Conservation (phyloP, 177 flowering plant genomes). For the Vitis hybrid region DNA sequence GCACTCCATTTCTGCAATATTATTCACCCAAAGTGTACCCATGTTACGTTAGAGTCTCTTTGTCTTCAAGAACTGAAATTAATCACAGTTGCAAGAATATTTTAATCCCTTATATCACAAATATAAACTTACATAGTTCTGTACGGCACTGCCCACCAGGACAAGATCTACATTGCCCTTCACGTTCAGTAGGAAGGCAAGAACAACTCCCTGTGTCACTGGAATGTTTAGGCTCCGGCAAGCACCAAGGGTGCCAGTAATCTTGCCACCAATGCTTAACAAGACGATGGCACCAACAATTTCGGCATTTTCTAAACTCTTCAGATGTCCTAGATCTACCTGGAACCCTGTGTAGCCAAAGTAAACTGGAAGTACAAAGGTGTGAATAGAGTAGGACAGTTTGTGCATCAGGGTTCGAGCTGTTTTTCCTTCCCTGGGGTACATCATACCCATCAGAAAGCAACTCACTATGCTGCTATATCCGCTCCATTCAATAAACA, state of each 20-base stretch:
- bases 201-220: slow-evolving; percentile 35
- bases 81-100: too few relatives aligned
- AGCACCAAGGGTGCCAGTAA: slow-evolving; percentile 50
- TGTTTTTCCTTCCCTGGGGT: slow-evolving; percentile 69
- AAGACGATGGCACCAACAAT: slow-evolving; percentile 27
- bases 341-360: slow-evolving; percentile 61
- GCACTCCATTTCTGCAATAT: slow-evolving; percentile 19
- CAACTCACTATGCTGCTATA: slow-evolving; percentile 37
- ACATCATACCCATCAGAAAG: slow-evolving; percentile 46
- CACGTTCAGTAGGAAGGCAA: slow-evolving; percentile 49
- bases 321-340: slow-evolving; percentile 19
- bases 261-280: slow-evolving; percentile 46
- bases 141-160: slow-evolving; percentile 22
- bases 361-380: slow-evolving; percentile 61
- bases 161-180: slow-evolving; percentile 66
- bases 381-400: slow-evolving; percentile 39
- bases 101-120: too few relatives aligned
- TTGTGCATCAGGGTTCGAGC: slow-evolving; percentile 46
- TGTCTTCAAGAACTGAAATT: too few relatives aligned
- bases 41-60: too few relatives aligned
- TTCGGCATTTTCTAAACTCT: neutral
- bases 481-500: slow-evolving; percentile 28
- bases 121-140: slow-evolving; percentile 13
- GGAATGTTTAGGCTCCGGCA: slow-evolving; percentile 47
- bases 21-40: too few relatives aligned